Evolutionary conservation across 73 alveolate species (phyloP).

Genomic region (Paramecium sonneborni): DNA sequence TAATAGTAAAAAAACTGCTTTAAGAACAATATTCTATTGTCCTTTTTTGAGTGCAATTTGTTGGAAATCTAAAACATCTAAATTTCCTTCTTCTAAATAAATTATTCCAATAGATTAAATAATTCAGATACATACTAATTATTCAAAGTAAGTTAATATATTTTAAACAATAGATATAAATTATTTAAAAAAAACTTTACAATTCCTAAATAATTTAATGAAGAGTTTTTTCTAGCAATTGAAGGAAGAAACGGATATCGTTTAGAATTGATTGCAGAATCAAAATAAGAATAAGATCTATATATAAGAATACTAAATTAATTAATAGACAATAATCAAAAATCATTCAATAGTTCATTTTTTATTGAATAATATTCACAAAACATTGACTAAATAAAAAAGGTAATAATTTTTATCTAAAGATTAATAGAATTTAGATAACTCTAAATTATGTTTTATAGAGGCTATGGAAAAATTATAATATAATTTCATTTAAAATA

Average conservation of each 20-base stretch:
- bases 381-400: neutral
- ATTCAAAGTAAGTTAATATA: neutral
- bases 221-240: neutral
- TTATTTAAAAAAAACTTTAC: neutral
- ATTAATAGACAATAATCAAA: neutral
- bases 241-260: neutral
- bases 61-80: constrained; percentile 23
- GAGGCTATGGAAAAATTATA: neutral
- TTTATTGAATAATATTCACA: neutral
- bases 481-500: neutral
- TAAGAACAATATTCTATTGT: neutral
- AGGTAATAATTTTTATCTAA: neutral
- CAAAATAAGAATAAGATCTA: neutral
- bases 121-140: constrained; percentile 17
- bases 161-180: neutral
- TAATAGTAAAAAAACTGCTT: constrained; percentile 9
- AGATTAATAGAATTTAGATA: neutral
- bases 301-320: neutral
- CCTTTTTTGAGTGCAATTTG: neutral
- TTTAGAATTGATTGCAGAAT: neutral
- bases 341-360: neutral
- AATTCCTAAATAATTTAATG: neutral
- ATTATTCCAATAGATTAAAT: constrained; percentile 22
- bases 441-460: neutral
- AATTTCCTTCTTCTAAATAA: constrained; percentile 20